phyloP scores from a whole-genome alignment of 176 grass and related monocot species.

The sorghum (Sorghum bicolor) region DNA sequence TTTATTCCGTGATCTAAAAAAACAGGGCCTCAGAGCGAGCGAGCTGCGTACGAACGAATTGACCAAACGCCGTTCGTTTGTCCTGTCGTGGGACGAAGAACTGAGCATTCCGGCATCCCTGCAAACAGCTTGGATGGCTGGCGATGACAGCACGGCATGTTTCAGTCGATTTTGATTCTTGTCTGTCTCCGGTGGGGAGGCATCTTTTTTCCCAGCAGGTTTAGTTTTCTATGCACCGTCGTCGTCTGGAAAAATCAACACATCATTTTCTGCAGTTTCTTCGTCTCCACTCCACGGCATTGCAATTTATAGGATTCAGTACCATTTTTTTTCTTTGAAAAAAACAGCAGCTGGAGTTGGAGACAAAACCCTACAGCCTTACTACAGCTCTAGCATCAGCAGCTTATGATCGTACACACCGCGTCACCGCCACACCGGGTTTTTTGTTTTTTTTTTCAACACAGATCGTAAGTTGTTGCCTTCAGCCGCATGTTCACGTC shows the following conservation, averaged over 20 bases:
- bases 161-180: neutral
- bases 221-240: conserved; percentile 4
- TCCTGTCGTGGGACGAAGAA: neutral
- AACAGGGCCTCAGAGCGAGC: neutral
- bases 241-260: neutral
- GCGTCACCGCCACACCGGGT: neutral
- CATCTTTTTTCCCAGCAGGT: neutral
- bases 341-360: neutral
- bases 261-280: neutral
- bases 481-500: neutral
- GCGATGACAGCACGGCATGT: neutral
- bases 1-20: no score
- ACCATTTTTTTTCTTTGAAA: no score
- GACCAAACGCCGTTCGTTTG: neutral
- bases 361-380: neutral
- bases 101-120: neutral
- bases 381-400: neutral
- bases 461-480: neutral
- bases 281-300: neutral
- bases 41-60: neutral
- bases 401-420: neutral
- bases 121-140: neutral
- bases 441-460: neutral
- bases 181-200: conserved; percentile 20
- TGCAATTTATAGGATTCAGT: neutral